phyloP scores from a whole-genome alignment of 805 yeast species.

The Torulaspora delbrueckii region DNA sequence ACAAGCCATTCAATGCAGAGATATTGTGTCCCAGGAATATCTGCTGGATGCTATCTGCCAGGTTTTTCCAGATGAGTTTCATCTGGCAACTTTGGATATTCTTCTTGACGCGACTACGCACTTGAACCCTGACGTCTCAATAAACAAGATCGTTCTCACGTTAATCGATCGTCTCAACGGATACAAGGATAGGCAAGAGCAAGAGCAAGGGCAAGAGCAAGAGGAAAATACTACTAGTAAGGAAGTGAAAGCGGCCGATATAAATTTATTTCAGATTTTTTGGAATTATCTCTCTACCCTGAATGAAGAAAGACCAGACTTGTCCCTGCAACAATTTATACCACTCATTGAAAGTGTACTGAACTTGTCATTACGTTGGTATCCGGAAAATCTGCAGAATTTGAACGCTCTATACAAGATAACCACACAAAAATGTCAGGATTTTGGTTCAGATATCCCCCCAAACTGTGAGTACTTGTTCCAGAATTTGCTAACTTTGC shows the following conservation, averaged over 20 bases:
- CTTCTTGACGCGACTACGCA: slow-evolving; percentile 62
- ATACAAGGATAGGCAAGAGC: slow-evolving; percentile 13
- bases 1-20: slow-evolving; percentile 89
- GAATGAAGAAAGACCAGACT: slow-evolving; percentile 53
- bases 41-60: slow-evolving; percentile 86
- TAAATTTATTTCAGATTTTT: slow-evolving; percentile 54
- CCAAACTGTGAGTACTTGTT: slow-evolving; percentile 21
- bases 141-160: slow-evolving; percentile 60
- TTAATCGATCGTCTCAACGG: slow-evolving; percentile 60
- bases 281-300: slow-evolving; percentile 60
- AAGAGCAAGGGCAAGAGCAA: slow-evolving; percentile 12
- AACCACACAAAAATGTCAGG: slow-evolving; percentile 41
- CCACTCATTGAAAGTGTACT: slow-evolving; percentile 61
- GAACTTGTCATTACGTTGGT: slow-evolving; percentile 59
- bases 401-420: slow-evolving; percentile 58
- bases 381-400: slow-evolving; percentile 55
- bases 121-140: slow-evolving; percentile 65
- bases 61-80: slow-evolving; percentile 92
- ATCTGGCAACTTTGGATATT: slow-evolving; percentile 63
- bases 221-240: slow-evolving; percentile 8
- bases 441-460: slow-evolving; percentile 27
- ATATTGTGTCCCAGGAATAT: slow-evolving; percentile 87
- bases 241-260: slow-evolving; percentile 8
- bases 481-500: slow-evolving; percentile 18
- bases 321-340: slow-evolving; percentile 63